A percentile compares a stretch with the other conserved stretches of the same genome.
Evolutionary conservation across 176 grass and related monocot species (phyloP).

Genomic region (Oryza australiensis): DNA sequence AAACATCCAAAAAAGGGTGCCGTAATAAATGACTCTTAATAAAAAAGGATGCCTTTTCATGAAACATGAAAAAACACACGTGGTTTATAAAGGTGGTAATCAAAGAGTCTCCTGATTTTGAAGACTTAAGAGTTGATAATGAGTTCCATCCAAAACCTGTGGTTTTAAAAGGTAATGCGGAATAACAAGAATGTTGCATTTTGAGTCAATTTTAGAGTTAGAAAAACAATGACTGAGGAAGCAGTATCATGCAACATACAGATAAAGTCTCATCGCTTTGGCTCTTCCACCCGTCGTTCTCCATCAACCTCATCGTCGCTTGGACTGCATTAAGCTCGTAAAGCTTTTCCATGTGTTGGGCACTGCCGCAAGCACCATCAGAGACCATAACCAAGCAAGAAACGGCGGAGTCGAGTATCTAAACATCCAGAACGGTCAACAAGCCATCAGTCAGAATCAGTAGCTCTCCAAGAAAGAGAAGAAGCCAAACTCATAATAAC

Average conservation of each 20-base stretch:
- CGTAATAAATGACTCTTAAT: background rate
- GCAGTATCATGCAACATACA: slow-evolving; percentile 39
- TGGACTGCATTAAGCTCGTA: slow-evolving; percentile 34
- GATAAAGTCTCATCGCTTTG: slow-evolving; percentile 24
- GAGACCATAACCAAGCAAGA: slow-evolving; percentile 40
- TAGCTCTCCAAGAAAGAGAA: background rate
- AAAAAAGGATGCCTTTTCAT: background rate
- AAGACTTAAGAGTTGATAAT: too few species aligned
- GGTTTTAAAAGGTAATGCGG: background rate
- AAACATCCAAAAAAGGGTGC: too few species aligned
- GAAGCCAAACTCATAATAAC: background rate
- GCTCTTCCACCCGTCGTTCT: slow-evolving; percentile 43
- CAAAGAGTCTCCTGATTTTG: background rate
- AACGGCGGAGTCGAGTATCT: slow-evolving; percentile 47
- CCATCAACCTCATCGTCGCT: slow-evolving; percentile 44
- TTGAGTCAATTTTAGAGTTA: background rate
- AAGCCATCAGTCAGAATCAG: background rate
- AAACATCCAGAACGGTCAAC: background rate
- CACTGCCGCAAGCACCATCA: background rate
- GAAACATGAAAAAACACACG: background rate
- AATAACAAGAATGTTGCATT: background rate
- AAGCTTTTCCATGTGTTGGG: slow-evolving; percentile 45
- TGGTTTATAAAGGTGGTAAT: background rate
- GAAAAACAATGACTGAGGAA: background rate
- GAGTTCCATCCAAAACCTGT: too few species aligned